phyloP scores from a whole-genome alignment of 2,329 filamentous ascomycete species.

The Aspergillus sp. region DNA sequence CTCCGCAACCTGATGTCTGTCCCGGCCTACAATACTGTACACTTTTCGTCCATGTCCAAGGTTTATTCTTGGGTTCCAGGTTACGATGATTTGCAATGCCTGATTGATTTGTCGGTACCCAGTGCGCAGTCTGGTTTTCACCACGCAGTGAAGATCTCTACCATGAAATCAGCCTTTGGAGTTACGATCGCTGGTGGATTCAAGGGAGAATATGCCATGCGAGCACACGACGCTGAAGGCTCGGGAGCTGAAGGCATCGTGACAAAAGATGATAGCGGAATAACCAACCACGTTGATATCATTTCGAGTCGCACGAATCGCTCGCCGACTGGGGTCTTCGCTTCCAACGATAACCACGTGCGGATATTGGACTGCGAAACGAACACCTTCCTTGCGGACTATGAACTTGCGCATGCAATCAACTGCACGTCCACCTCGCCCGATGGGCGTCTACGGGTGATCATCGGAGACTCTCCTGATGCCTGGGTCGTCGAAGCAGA shows the following conservation, averaged over 20 bases:
- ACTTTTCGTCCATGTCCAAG: slow-evolving; percentile 55
- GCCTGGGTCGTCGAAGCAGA: slow-evolving; percentile 51
- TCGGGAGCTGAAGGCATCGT: slow-evolving; percentile 51
- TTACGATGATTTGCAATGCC: slow-evolving; percentile 44
- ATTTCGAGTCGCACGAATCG: slow-evolving; percentile 54
- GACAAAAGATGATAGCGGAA: slow-evolving; percentile 53
- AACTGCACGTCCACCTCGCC: slow-evolving; percentile 52
- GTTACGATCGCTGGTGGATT: slow-evolving; percentile 62
- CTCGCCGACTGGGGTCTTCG: slow-evolving; percentile 57
- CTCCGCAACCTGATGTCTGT: slow-evolving; percentile 62
- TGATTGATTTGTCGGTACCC: slow-evolving; percentile 56
- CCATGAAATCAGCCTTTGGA: slow-evolving; percentile 55
- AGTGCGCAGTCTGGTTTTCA: slow-evolving; percentile 41
- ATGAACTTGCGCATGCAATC: slow-evolving; percentile 45
- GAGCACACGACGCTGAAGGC: slow-evolving; percentile 40
- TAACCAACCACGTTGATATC: slow-evolving; percentile 64
- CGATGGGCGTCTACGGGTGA: slow-evolving; percentile 49
- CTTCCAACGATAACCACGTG: slow-evolving; percentile 61
- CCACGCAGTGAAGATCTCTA: slow-evolving; percentile 54
- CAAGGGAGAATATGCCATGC: slow-evolving; percentile 60
- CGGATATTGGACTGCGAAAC: slow-evolving; percentile 59
- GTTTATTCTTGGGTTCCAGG: slow-evolving; percentile 56
- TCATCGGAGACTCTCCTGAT: slow-evolving; percentile 49
- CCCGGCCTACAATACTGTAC: slow-evolving; percentile 59
- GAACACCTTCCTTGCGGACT: slow-evolving; percentile 44